phyloP scores from a whole-genome alignment of 1,284 basidiomycete genomes.

The Ceratobasidium sp. region DNA sequence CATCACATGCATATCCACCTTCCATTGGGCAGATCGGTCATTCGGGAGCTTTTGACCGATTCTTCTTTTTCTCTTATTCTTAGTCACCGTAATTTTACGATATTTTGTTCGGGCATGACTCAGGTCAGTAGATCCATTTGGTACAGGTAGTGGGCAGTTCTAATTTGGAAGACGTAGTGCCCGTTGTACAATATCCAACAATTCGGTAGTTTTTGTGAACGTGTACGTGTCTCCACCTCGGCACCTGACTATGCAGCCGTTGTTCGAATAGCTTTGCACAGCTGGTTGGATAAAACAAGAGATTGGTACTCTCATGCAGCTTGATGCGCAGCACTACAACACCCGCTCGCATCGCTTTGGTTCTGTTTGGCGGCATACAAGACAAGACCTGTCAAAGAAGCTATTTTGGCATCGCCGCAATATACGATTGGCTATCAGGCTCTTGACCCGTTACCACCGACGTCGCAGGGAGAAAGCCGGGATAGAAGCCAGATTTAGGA shows the following conservation, averaged over 20 bases:
- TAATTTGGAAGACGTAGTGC: not conserved
- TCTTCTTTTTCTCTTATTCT: not conserved
- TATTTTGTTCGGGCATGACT: not conserved
- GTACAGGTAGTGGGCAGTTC: not conserved
- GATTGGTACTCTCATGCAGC: no score
- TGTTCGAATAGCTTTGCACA: not conserved
- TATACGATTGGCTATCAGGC: no score
- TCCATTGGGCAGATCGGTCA: not conserved
- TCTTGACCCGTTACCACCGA: not conserved
- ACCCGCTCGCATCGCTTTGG: no score
- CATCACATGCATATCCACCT: no score
- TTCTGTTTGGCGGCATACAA: no score
- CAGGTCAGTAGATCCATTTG: no score
- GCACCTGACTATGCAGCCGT: not conserved
- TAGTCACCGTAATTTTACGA: not conserved
- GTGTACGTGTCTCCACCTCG: no score
- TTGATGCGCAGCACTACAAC: no score
- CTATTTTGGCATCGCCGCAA: no score
- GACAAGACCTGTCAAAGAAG: no score
- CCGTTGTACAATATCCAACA: not conserved
- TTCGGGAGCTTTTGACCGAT: not conserved
- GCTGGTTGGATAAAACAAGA: not conserved
- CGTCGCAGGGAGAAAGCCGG: not conserved
- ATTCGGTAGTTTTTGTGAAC: no score
- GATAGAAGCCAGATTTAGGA: constrained; percentile 11